These are phyloP conservation scores for Funneliformis mosseae DNA, from an alignment of 192 early-diverging fungal species.

Conservation along the genomic window DNA sequence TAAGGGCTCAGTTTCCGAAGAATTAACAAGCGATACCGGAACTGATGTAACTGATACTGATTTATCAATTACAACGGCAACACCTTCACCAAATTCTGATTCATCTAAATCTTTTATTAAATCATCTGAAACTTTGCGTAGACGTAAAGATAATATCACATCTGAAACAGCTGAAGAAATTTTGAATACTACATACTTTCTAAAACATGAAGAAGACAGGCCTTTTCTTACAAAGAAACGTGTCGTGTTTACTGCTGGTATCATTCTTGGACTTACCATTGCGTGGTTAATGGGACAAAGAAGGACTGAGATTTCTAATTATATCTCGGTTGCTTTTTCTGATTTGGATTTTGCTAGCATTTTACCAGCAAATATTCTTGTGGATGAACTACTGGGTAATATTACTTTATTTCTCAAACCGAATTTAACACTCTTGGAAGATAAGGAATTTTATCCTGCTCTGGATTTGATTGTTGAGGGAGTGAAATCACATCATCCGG, in stretches of 20 bases:
- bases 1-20: neutral
- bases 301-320: slow-evolving; percentile 47
- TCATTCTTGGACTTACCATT: slow-evolving; percentile 57
- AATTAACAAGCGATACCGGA: neutral
- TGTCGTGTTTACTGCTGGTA: slow-evolving; percentile 57
- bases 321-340: slow-evolving; percentile 40
- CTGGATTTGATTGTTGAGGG: slow-evolving; percentile 37
- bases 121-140: neutral
- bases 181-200: slow-evolving; percentile 24
- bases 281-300: slow-evolving; percentile 49
- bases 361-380: slow-evolving; percentile 64
- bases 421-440: slow-evolving; percentile 38
- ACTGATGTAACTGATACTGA: neutral
- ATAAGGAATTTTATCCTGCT: slow-evolving; percentile 57
- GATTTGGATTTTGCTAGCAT: slow-evolving; percentile 70
- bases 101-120: neutral
- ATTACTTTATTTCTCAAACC: slow-evolving; percentile 58
- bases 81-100: neutral
- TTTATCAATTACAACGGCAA: neutral
- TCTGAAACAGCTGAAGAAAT: slow-evolving; percentile 19
- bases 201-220: slow-evolving; percentile 29
- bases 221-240: slow-evolving; percentile 41
- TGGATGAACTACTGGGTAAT: slow-evolving; percentile 74
- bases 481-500: slow-evolving; percentile 45
- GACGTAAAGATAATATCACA: neutral